Conservation (phyloP, 768 basidiomycete species). For the Lepiota subincarnata region DNA sequence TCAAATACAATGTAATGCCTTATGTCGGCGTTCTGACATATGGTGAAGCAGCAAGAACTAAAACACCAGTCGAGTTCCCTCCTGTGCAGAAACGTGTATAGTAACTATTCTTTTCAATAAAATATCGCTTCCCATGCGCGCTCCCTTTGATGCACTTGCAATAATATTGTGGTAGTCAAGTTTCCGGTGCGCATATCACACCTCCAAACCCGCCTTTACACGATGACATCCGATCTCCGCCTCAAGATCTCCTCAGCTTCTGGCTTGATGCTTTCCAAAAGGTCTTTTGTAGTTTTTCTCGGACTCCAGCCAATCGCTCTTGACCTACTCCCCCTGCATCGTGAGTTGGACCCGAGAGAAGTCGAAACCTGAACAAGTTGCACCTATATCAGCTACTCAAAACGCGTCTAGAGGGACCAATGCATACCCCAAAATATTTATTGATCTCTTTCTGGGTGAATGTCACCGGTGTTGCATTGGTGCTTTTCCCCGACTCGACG, state of each 20-base stretch:
- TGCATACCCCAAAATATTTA: conserved; percentile 29
- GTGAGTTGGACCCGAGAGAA: conserved; percentile 32
- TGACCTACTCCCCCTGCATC: conserved; percentile 40
- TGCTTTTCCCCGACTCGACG: conserved; percentile 32
- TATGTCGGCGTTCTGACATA: conserved; percentile 77
- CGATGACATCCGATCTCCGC: background rate
- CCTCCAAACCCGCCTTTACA: too few relatives aligned
- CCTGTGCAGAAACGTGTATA: conserved; percentile 36
- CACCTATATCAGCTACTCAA: too few relatives aligned
- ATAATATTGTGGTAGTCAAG: background rate
- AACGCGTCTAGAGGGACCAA: background rate
- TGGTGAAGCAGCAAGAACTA: conserved; percentile 59
- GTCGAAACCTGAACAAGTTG: background rate
- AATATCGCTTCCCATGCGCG: background rate
- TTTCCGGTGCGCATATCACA: background rate
- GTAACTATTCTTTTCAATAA: conserved; percentile 9
- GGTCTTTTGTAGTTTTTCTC: conserved; percentile 42
- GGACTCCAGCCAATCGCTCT: conserved; percentile 52
- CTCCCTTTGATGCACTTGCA: background rate
- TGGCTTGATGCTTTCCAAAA: conserved; percentile 43
- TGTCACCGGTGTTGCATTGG: conserved; percentile 36
- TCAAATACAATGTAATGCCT: conserved; percentile 91
- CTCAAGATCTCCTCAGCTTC: conserved; percentile 31
- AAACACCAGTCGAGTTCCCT: conserved; percentile 36
- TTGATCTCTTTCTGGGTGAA: conserved; percentile 44